phyloP scores from a whole-genome alignment of 176 grass and related monocot species.

The Aegilops longissima region DNA sequence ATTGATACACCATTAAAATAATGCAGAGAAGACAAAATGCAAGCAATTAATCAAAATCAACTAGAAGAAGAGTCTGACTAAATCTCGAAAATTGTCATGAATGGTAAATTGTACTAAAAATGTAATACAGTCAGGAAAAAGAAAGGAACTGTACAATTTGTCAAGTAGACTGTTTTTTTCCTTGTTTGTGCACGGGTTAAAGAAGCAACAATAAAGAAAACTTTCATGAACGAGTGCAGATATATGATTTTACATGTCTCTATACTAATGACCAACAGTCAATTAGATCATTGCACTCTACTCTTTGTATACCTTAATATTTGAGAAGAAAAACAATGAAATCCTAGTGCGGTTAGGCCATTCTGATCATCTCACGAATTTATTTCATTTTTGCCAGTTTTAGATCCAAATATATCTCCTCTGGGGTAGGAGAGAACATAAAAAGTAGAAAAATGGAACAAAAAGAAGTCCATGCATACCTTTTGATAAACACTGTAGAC shows the following conservation, averaged over 20 bases:
- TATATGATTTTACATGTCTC: not conserved
- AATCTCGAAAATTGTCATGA: not conserved
- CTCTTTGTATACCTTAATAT: not conserved
- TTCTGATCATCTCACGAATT: not conserved
- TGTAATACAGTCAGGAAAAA: not conserved
- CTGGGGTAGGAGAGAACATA: not conserved
- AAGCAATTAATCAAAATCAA: not conserved
- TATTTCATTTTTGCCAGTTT: not conserved
- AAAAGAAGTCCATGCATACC: conserved; percentile 38
- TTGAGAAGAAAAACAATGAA: not conserved
- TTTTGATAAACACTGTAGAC: conserved; percentile 62
- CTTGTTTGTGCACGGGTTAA: not conserved
- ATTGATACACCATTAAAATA: not conserved
- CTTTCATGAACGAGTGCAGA: not conserved
- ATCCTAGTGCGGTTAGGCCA: not conserved
- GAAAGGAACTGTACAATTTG: not conserved
- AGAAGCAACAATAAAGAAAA: conserved; percentile 1
- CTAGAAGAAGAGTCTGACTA: not conserved
- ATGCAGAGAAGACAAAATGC: not conserved
- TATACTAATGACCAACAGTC: not conserved
- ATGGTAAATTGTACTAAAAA: not conserved
- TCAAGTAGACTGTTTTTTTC: not conserved
- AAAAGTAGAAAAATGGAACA: not conserved
- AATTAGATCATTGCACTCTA: not conserved
- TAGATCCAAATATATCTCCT: not conserved